These are phyloP conservation scores for Ulvella scutata DNA, from an alignment of 139 green algal species.

Conservation along the genomic window DNA sequence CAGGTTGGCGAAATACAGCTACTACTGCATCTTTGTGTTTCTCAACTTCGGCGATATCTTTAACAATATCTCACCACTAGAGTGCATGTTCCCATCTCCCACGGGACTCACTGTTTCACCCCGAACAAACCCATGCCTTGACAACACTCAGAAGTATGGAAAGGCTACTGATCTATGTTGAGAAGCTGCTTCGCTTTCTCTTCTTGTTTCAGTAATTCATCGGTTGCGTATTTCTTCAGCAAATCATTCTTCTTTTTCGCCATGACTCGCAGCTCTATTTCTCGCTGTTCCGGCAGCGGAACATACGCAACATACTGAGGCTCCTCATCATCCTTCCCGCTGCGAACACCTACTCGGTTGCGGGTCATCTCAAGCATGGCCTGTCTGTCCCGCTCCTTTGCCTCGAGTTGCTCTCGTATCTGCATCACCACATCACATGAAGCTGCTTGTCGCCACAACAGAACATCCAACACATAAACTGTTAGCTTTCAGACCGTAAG, in stretches of 20 bases:
- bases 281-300: constrained; percentile 75
- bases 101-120: too few species aligned
- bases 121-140: too few species aligned
- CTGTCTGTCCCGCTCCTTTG: constrained; percentile 40
- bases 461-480: too few species aligned
- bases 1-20: too few species aligned
- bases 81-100: too few species aligned
- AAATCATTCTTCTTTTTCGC: constrained; percentile 86
- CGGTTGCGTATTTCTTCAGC: constrained; percentile 66
- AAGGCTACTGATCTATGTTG: constrained; percentile 25
- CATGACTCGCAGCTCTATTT: constrained; percentile 82
- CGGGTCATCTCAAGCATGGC: constrained; percentile 4
- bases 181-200: constrained; percentile 54
- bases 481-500: too few species aligned
- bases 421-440: too few species aligned
- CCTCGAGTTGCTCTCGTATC: constrained; percentile 48
- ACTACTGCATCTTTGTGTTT: too few species aligned
- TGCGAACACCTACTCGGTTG: not conserved
- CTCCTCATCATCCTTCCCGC: not conserved
- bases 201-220: constrained; percentile 51
- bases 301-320: constrained; percentile 81
- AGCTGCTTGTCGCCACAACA: too few species aligned
- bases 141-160: too few species aligned
- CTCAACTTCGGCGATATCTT: too few species aligned
- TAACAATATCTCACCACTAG: too few species aligned